Percentiles rank a stretch among this genome's conserved stretches.
Conservation (phyloP, 345 rosid species). For the Salix brachista region DNA sequence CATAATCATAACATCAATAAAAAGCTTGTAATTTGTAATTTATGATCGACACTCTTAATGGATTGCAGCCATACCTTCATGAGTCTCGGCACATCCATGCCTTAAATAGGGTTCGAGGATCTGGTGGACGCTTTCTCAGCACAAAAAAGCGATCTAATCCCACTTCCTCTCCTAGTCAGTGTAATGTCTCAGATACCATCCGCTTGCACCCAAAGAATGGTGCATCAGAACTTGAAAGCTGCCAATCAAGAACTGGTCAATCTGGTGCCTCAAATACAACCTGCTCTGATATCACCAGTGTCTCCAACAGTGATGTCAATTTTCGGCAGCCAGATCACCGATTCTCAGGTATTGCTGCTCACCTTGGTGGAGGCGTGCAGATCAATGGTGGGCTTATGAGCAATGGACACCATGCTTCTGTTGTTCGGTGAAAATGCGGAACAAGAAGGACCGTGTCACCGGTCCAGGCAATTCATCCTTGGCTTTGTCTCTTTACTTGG, state of each 20-base stretch:
- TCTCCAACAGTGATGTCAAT: conserved; percentile 8
- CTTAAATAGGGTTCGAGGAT: conserved; percentile 43
- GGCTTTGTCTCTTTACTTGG: conserved; percentile 35
- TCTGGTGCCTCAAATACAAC: conserved; percentile 17
- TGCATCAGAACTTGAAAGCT: conserved; percentile 6
- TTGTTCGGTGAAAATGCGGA: conserved; percentile 30
- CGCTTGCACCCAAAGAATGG: not conserved
- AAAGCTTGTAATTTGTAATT: not conserved
- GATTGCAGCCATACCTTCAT: conserved; percentile 51
- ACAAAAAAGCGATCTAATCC: conserved; percentile 23
- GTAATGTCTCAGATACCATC: not conserved
- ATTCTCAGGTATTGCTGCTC: conserved; percentile 17
- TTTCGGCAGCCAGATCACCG: conserved; percentile 16
- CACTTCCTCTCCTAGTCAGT: not conserved
- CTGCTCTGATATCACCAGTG: conserved; percentile 17
- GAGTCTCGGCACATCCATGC: conserved; percentile 58
- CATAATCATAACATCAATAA: no score
- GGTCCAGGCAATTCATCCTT: conserved; percentile 62
- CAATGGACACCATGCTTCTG: conserved; percentile 24
- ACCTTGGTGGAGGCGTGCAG: conserved; percentile 14
- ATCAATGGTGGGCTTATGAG: conserved; percentile 13
- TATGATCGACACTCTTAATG: not conserved
- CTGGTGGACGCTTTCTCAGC: conserved; percentile 52
- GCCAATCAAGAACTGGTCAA: conserved; percentile 1
- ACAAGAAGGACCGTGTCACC: not conserved